These are phyloP conservation scores for Hanseniaspora mollemarum DNA, from an alignment of 805 yeast genomes.

Conservation along the genomic window DNA sequence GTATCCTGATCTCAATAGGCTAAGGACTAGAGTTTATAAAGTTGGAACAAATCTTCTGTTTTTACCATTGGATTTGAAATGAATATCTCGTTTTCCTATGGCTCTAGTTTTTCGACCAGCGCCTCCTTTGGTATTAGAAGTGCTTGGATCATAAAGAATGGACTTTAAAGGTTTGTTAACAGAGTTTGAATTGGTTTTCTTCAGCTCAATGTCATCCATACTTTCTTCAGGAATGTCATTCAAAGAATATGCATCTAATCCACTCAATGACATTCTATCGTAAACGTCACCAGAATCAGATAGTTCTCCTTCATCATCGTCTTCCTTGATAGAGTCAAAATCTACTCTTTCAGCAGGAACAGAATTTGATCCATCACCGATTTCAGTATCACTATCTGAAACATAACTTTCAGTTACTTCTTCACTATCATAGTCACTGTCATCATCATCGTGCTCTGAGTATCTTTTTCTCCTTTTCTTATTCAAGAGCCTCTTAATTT, in stretches of 20 bases:
- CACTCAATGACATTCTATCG: neutral
- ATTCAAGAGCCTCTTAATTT: conserved; percentile 24
- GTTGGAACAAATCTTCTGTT: conserved; percentile 15
- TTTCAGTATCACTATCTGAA: conserved; percentile 4
- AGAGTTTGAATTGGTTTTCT: neutral
- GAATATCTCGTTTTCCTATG: neutral
- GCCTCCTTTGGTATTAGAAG: neutral
- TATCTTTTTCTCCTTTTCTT: conserved; percentile 18
- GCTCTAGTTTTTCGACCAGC: neutral
- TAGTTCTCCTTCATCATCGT: neutral
- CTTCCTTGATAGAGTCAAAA: neutral
- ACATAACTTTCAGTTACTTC: conserved; percentile 14
- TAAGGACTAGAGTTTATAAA: neutral
- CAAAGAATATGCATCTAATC: conserved; percentile 1
- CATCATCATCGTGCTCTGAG: conserved; percentile 26
- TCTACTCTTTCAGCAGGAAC: neutral
- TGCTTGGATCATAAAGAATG: neutral
- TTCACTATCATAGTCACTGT: conserved; percentile 18
- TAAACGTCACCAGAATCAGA: neutral
- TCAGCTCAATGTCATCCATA: neutral
- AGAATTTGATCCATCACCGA: neutral
- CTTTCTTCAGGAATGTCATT: conserved; percentile 14
- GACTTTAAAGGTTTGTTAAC: neutral
- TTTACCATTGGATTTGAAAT: conserved; percentile 12
- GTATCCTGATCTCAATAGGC: no score